Conservation (phyloP, 2,329 filamentous ascomycete species). For the Colletotrichum tanaceti region DNA sequence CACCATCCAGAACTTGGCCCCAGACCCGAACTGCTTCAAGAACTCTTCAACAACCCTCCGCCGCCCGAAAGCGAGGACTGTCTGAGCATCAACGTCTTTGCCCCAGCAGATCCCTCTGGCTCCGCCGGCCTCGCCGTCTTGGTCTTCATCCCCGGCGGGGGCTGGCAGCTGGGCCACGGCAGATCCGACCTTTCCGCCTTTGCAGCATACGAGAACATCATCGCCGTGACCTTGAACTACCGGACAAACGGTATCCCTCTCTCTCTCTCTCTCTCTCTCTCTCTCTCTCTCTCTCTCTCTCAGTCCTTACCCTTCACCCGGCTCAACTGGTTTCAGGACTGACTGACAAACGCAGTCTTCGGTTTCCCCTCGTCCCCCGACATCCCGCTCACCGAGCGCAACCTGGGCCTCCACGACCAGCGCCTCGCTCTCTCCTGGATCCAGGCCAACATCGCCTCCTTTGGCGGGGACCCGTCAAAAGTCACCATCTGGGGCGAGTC, state of each 20-base stretch:
- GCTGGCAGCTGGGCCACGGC: conserved; percentile 44
- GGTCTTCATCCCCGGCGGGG: conserved; percentile 46
- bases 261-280: too few species aligned
- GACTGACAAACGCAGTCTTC: conserved; percentile 42
- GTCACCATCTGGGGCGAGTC: conserved; percentile 52
- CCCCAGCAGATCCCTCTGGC: conserved; percentile 32
- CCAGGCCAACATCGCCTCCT: conserved; percentile 47
- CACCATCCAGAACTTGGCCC: conserved; percentile 41
- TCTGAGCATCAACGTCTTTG: conserved; percentile 47
- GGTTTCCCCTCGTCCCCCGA: conserved; percentile 24
- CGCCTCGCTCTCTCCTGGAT: conserved; percentile 49
- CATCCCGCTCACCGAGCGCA: conserved; percentile 30
- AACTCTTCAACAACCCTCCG: conserved; percentile 41
- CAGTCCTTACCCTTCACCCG: too few species aligned
- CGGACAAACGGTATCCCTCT: conserved; percentile 43
- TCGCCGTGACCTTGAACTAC: conserved; percentile 46
- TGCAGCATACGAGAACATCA: conserved; percentile 45
- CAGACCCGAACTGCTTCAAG: conserved; percentile 40
- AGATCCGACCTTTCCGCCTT: conserved; percentile 44
- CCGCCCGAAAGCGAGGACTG: conserved; percentile 47
- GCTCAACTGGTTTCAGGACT: background rate
- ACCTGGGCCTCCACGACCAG: conserved; percentile 47
- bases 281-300: too few species aligned
- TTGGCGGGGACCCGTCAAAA: conserved; percentile 47
- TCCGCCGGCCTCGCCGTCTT: conserved; percentile 42